Conservation (phyloP, 129 eudicot species). For the Pseudognaphalium luteoalbum region DNA sequence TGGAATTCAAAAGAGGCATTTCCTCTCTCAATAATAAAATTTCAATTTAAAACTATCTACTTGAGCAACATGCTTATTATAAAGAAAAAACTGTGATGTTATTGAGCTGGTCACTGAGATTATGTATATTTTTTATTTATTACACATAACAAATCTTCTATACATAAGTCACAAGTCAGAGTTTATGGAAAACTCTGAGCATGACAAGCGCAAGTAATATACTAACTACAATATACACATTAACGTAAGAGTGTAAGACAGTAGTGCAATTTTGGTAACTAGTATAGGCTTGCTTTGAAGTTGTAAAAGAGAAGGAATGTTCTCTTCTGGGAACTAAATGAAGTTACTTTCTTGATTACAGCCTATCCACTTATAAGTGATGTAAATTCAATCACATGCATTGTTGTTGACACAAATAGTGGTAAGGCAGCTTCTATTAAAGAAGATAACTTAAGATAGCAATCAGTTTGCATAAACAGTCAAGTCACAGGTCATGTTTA, state of each 20-base stretch:
- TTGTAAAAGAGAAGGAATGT: neutral
- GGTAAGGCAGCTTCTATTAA: neutral
- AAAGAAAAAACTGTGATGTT: neutral
- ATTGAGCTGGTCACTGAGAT: neutral
- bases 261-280: neutral
- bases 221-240: no score
- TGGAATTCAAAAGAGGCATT: no score
- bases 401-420: neutral
- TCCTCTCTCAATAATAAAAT: no score
- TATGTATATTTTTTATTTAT: no score
- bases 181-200: neutral
- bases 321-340: neutral
- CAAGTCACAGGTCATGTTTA: neutral
- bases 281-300: neutral
- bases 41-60: no score
- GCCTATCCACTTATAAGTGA: neutral
- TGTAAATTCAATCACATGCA: neutral
- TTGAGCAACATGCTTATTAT: neutral
- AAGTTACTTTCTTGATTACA: neutral
- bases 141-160: no score
- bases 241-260: no score
- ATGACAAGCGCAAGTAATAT: neutral
- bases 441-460: neutral
- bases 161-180: neutral
- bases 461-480: neutral